Conservation (phyloP, 352 stramenopile genomes). For the Phytophthora brassicae region DNA sequence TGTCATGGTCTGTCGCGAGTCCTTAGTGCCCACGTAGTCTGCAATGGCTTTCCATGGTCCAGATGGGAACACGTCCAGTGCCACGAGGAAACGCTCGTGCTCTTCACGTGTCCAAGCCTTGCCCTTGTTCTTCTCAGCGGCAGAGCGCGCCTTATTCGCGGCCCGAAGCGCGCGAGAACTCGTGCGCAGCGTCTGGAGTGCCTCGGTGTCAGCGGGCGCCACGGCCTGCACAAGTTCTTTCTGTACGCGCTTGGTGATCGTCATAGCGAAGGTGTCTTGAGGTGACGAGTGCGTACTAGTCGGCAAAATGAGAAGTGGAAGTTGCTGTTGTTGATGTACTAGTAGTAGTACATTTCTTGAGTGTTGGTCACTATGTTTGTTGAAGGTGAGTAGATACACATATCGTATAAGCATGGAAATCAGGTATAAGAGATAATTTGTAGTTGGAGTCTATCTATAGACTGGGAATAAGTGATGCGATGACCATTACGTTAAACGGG, state of each 20-base stretch:
- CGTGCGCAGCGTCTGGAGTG: conserved; percentile 32
- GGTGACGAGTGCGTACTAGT: neutral
- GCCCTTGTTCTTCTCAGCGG: conserved; percentile 53
- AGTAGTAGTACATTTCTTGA: neutral
- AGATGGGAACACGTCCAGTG: conserved; percentile 55
- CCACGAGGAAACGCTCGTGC: conserved; percentile 60
- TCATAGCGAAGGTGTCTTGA: conserved; percentile 27
- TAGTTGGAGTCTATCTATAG: neutral
- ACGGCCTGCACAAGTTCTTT: conserved; percentile 52
- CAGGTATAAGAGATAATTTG: neutral
- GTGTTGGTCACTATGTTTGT: no score
- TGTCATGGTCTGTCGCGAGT: conserved; percentile 93
- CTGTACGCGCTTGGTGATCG: conserved; percentile 62
- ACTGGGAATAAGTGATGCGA: neutral
- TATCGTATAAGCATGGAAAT: neutral
- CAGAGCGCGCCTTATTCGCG: conserved; percentile 22
- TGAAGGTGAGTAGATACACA: neutral
- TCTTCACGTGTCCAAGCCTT: conserved; percentile 57
- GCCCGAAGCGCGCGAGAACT: conserved; percentile 4
- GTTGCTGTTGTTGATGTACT: neutral
- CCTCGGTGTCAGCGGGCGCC: conserved; percentile 26
- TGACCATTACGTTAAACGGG: neutral
- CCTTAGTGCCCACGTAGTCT: conserved; percentile 59
- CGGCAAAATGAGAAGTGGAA: conserved; percentile 27
- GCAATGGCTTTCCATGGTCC: conserved; percentile 67